Evolutionary conservation across 1,139 yeast species (phyloP), one percentile per base, ranked within the genome.

Genomic region (Meyerozyma guilliermondii): DNA sequence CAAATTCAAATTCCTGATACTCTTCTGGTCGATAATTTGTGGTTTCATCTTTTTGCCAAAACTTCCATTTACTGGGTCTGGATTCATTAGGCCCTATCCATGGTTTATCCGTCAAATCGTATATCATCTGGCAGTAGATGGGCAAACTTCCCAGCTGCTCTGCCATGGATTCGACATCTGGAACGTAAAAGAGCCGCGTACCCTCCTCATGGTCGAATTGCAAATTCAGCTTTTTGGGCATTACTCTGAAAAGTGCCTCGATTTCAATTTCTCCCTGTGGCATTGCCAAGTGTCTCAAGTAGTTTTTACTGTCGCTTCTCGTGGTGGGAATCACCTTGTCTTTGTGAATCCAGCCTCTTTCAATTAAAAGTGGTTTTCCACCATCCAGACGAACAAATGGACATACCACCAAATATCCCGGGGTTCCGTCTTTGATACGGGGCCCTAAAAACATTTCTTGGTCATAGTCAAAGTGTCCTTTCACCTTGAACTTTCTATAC

Each of bases 371-470:
- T 8, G 83, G 83, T 43, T 71, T 58, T 0, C 87, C 87, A 11
- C 95, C 95, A 50, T 80, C 80, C 10, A 79, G 69, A 46, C 95
- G 78, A 23, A 80, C 75, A 55, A 92, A 79, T 4, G 98, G 98
- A 7, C 95, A 84, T 31, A 87, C 80, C 10, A 92, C 74, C 39
- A 79, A 68, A 60, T 86, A 92, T 2, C 98, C 98, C 45, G 81
- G 76, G 50, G 71, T 73, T 7, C 91, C 95, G 49, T 87, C 81
- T 49, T 76, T 74, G 45, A 86, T 72, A 51, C 96, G 75, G 14
- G 98, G 98, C 0, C 98, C 98, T 41, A 94, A 87, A 53, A 87
- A 86, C 71, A 89, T 81, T 60, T 92, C 99, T 56, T 89, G 83
- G 17, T 81, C 80, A 56, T 92, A 94, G 52, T 87, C 83, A 60